Evolutionary conservation across 768 basidiomycete species (phyloP).

Genomic region (Agaricus subrufescens): DNA sequence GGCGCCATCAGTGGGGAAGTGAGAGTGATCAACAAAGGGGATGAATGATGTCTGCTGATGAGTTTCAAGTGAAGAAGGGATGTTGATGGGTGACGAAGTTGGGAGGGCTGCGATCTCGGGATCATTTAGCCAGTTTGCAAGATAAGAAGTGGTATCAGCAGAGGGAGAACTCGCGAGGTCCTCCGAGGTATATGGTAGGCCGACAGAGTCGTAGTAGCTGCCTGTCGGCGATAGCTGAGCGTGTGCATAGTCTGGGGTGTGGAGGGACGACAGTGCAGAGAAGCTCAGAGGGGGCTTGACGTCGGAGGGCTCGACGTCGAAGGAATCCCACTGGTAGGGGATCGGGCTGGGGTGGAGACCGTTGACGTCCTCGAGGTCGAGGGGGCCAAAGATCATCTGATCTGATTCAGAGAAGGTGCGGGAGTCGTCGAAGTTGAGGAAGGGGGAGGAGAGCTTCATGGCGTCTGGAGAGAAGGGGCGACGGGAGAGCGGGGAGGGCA

Average conservation of each 20-base stretch:
- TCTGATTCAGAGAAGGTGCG: slow-evolving; percentile 34
- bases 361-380: slow-evolving; percentile 50
- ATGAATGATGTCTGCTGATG: slow-evolving; percentile 42
- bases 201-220: slow-evolving; percentile 33
- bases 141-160: slow-evolving; percentile 35
- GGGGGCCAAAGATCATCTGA: slow-evolving; percentile 53
- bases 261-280: slow-evolving; percentile 18
- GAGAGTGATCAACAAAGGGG: slow-evolving; percentile 39
- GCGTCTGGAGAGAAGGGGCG: slow-evolving; percentile 27
- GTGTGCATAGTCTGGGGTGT: slow-evolving; percentile 30
- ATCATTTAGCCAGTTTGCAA: slow-evolving; percentile 64
- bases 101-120: slow-evolving; percentile 33
- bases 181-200: slow-evolving; percentile 34
- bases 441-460: slow-evolving; percentile 23
- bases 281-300: slow-evolving; percentile 40
- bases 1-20: slow-evolving; percentile 42
- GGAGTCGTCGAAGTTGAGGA: slow-evolving; percentile 34
- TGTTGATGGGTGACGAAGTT: slow-evolving; percentile 60
- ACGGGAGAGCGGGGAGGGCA: slow-evolving; percentile 38
- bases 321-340: slow-evolving; percentile 32
- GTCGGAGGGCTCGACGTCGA: slow-evolving; percentile 29
- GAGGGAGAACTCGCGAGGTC: slow-evolving; percentile 38
- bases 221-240: slow-evolving; percentile 35
- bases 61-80: slow-evolving; percentile 41
- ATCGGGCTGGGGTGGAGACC: slow-evolving; percentile 21